Base-by-base conservation (phyloP, 495 filamentous ascomycete species). In the Hypoxylon subgilvum region DNA sequence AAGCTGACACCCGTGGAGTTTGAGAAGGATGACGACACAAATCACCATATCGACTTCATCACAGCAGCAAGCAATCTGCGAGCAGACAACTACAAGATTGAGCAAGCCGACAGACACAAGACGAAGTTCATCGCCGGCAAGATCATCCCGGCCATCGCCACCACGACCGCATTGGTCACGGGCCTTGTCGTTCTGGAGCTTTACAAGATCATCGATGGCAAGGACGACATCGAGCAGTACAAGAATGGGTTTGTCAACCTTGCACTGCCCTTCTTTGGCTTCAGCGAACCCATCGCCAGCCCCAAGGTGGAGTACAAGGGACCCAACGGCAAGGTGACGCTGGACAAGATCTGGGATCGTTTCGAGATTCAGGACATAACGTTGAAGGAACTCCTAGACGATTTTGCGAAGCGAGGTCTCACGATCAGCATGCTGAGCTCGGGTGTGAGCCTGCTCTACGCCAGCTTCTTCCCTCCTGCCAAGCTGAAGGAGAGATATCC, bases 61-160 rank as follows among this genome's bases (percentile, higher is more conserved):
- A 92, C 95, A 6, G 91, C 91, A 1, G 91, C 92, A 48, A 96
- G 91, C 79, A 99, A 99, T 73, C 81, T 97, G 25, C 90, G 95
- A 42, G 95, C 95, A 5, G 88, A 96, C 68, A 99, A 99, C 73
- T 99, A 99, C 81, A 91, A 90, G 51, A 99, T 99, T 63, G 82
- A 88, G 57, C 83, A 86, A 56, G 92, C 95, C 0, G 92, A 99
- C 67, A 83, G 89, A 46, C 95, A 97, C 81, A 92, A 92, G 83
- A 99, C 92, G 50, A 99, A 99, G 76, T 97, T 97, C 75, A 97
- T 99, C 74, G 95, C 95, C 18, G 95, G 95, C 69, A 99, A 97
- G 82, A 99, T 99, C 64, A 97, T 99, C 63, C 95, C 95, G 25
- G 95, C 95, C 35, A 99, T 99, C 75, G 95, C 92, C 48, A 98